Evolutionary conservation across 208 protist genomes (phyloP), one percentile per base, ranked within the genome.

Genomic region (Leishmania braziliensis): DNA sequence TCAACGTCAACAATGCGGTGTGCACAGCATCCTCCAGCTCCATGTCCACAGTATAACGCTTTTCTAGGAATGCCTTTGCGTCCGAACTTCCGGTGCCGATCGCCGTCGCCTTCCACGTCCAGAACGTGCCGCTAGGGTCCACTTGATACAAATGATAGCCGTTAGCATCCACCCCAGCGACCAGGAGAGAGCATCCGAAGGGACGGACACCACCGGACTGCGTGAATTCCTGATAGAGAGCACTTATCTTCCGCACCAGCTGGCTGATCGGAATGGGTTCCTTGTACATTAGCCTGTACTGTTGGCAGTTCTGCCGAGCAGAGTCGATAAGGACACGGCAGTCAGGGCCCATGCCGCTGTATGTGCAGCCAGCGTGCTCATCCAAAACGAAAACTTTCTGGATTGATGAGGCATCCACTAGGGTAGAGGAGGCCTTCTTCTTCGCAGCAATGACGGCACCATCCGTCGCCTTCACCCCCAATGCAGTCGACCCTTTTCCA

Each of bases 401-500:
- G 1, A 99, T 82, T 12, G 96, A 93, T 6, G 86, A 87, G 9
- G 97, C 92, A 79, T 99, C 99, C 48, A 99, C 94, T 20, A 99
- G 91, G 18, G 95, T 82, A 9, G 98, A 97, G 9, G 95, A 89
- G 9, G 98, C 92, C 87, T 99, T 99, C 90, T 99, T 99, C 89
- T 99, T 99, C 0, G 99, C 99, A 12, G 99, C 99, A 62, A 99
- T 96, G n/a, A 99, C 99, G 51, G 99, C 99, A 29, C 99, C 99
- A 90, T 99, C 98, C 20, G 88, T 97, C 1, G 97, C 95, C 85
- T 99, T 99, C 6, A 99, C 95, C 16, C 93, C 97, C 5, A 99
- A 83, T 12, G 98, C 95, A 5, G 98, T 99, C 33, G 95, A 91
- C 23, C 98, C 98, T 46, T 94, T 94, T 5, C 89, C 87, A 0